Percentiles rank a stretch among this genome's conserved stretches.
phyloP scores from a whole-genome alignment of 2,329 filamentous ascomycete species.

The Rosellinia necatrix region DNA sequence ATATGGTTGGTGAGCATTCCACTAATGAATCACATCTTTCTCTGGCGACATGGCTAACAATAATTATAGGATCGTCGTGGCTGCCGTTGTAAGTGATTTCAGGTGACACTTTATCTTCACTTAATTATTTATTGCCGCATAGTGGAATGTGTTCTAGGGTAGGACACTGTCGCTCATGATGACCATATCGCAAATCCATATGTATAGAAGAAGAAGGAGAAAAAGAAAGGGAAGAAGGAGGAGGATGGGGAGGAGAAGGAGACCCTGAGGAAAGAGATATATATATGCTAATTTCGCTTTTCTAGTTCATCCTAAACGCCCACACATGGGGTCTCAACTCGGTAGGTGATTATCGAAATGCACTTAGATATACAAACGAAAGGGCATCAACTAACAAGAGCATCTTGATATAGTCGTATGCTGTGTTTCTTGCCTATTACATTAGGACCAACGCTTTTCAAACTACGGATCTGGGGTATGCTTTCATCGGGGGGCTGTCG shows the following conservation, averaged over 20 bases:
- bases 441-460: conserved; percentile 64
- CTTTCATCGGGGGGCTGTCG: conserved; percentile 76
- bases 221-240: no score
- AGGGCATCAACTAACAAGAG: conserved; percentile 24
- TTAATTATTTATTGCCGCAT: no score
- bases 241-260: no score
- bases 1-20: conserved; percentile 59
- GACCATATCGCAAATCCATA: no score
- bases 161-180: no score
- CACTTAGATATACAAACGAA: background rate
- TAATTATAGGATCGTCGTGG: conserved; percentile 49
- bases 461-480: conserved; percentile 69
- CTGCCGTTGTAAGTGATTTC: conserved; percentile 46
- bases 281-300: conserved; percentile 1
- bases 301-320: conserved; percentile 58
- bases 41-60: background rate
- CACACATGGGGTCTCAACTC: conserved; percentile 79
- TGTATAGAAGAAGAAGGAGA: no score
- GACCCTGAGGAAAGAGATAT: no score
- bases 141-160: no score
- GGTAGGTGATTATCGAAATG: conserved; percentile 43
- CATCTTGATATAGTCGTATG: conserved; percentile 53
- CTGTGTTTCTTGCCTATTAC: conserved; percentile 62
- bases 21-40: background rate
- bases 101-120: background rate